phyloP scores from a whole-genome alignment of 169 alveolate species.

The Eimeria acervulina region DNA sequence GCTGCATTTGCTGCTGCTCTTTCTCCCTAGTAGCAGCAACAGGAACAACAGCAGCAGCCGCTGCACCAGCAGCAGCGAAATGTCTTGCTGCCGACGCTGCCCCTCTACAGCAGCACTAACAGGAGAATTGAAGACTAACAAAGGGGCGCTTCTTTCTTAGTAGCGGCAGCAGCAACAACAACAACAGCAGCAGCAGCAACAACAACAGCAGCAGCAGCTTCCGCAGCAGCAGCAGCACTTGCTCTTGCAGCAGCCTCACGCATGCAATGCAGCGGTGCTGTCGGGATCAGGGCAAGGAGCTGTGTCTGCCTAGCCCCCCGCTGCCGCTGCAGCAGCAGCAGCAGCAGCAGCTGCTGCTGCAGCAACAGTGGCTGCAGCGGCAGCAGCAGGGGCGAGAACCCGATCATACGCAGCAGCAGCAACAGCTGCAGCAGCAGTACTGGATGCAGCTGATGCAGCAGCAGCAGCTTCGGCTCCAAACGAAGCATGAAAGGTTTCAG shows the following conservation, averaged over 20 bases:
- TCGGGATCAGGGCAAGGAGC: background rate
- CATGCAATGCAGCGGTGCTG: background rate
- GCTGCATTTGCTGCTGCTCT: too few species aligned
- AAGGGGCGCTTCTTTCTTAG: background rate
- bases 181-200: background rate
- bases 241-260: background rate
- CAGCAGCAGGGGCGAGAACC: too few species aligned
- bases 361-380: constrained; percentile 27
- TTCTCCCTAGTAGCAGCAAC: too few species aligned
- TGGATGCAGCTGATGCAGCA: constrained; percentile 8
- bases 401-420: too few species aligned
- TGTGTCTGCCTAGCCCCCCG: background rate
- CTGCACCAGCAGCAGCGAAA: background rate
- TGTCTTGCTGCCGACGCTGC: constrained; percentile 20
- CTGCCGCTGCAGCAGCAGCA: constrained; percentile 40
- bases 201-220: too few species aligned
- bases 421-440: too few species aligned
- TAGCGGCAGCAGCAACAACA: constrained; percentile 17
- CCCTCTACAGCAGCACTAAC: background rate
- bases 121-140: background rate
- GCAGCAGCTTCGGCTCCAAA: background rate
- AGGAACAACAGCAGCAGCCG: too few species aligned
- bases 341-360: constrained; percentile 51
- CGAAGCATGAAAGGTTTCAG: background rate
- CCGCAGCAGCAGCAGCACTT: background rate